A percentile compares a stretch with the other conserved stretches of the same genome.
phyloP scores from a whole-genome alignment of 768 basidiomycete species.

The Suillus fuscotomentosus region DNA sequence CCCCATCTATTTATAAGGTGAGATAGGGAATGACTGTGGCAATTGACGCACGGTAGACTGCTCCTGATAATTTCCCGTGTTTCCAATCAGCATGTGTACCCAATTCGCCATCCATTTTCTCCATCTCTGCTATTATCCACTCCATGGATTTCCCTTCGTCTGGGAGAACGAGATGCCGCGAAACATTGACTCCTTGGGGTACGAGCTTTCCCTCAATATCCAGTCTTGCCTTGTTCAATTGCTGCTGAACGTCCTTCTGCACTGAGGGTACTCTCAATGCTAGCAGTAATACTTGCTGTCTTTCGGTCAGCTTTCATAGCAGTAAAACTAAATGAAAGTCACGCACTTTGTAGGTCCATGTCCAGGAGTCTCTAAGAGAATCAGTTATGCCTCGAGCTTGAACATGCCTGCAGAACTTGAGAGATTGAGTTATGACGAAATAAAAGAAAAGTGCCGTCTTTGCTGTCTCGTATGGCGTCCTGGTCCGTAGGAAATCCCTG shows the following conservation, averaged over 20 bases:
- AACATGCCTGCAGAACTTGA: constrained; percentile 32
- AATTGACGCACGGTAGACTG: constrained; percentile 74
- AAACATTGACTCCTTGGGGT: constrained; percentile 59
- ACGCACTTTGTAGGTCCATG: constrained; percentile 27
- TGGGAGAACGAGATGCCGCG: constrained; percentile 67
- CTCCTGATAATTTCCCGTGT: constrained; percentile 77
- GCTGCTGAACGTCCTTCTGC: constrained; percentile 54
- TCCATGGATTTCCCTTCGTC: constrained; percentile 59
- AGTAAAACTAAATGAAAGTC: background rate
- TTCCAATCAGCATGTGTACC: constrained; percentile 52
- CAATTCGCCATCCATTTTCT: constrained; percentile 68
- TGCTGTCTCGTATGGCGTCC: constrained; percentile 24
- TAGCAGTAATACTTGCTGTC: constrained; percentile 54
- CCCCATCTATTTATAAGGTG: constrained; percentile 58
- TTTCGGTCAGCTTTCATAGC: background rate
- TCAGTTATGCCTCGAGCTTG: constrained; percentile 36
- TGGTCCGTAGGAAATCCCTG: constrained; percentile 14
- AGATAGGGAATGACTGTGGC: background rate
- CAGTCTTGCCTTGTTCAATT: constrained; percentile 62
- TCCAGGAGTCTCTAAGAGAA: constrained; percentile 24
- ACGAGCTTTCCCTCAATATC: constrained; percentile 70
- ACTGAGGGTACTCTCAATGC: constrained; percentile 61
- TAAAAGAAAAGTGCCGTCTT: constrained; percentile 37
- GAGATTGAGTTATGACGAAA: constrained; percentile 24
- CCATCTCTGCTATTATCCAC: constrained; percentile 80